Conservation (phyloP, 176 grass and related monocot genomes). For the Tillandsia fasciculata region DNA sequence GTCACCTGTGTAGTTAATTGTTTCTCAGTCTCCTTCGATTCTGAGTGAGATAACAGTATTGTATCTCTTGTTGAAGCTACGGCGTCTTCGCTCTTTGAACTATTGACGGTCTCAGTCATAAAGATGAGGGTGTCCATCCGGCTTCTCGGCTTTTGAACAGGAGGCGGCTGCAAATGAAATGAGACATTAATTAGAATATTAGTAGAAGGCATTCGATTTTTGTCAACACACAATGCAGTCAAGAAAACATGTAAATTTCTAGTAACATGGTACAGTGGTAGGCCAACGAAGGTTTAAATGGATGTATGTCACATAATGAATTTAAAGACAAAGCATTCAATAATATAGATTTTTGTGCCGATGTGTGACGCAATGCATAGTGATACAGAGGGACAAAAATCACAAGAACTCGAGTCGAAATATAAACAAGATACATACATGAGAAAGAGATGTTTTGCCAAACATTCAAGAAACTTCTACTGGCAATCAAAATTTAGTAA, state of each 20-base stretch:
- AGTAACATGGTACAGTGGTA: not conserved
- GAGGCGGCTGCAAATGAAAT: slow-evolving; percentile 48
- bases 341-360: not conserved
- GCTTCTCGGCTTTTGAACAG: slow-evolving; percentile 67
- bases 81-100: slow-evolving; percentile 30
- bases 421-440: no score
- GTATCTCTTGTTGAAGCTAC: slow-evolving; percentile 29
- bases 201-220: slow-evolving; percentile 12
- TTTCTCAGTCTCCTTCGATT: slow-evolving; percentile 25
- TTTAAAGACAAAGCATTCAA: not conserved
- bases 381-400: not conserved
- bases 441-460: not conserved
- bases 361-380: not conserved
- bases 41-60: slow-evolving; percentile 29
- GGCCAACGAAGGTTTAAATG: not conserved
- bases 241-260: not conserved
- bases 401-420: not conserved
- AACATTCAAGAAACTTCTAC: not conserved
- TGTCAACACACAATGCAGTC: not conserved
- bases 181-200: no score
- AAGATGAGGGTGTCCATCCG: slow-evolving; percentile 79
- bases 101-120: slow-evolving; percentile 61
- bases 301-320: not conserved
- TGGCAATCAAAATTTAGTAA: not conserved
- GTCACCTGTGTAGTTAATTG: slow-evolving; percentile 22